These are phyloP conservation scores for Mortierella antarctica DNA, from an alignment of 192 early-diverging fungal genomes.

Conservation along the genomic window DNA sequence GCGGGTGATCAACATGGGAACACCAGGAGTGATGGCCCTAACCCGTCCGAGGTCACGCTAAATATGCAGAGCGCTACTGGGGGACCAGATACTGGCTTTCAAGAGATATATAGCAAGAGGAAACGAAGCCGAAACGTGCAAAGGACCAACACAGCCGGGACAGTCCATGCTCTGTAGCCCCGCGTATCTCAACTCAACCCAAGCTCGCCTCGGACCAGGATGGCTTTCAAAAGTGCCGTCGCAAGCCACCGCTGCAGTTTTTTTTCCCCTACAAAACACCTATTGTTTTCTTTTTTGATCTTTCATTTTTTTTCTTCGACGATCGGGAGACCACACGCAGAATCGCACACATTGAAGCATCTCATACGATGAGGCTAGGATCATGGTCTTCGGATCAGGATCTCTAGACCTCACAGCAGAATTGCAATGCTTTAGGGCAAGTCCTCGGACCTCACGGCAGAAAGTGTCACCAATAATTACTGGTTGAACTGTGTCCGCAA, in stretches of 20 bases:
- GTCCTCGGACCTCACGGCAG: constrained; percentile 53
- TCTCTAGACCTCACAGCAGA: constrained; percentile 32
- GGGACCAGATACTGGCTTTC: constrained; percentile 7
- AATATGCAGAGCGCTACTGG: constrained; percentile 27
- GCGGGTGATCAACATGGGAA: constrained; percentile 41
- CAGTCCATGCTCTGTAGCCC: no score
- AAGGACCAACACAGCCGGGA: no score
- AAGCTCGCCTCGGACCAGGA: no score
- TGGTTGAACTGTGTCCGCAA: constrained; percentile 37
- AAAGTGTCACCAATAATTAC: constrained; percentile 52
- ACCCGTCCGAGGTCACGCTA: constrained; percentile 9
- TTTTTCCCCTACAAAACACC: not conserved
- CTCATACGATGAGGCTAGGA: constrained; percentile 49
- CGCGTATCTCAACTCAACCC: no score
- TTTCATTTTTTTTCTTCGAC: constrained; percentile 40
- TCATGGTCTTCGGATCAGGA: not conserved
- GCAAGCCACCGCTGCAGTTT: no score
- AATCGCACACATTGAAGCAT: constrained; percentile 53
- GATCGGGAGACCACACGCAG: constrained; percentile 49
- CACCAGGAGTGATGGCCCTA: constrained; percentile 24
- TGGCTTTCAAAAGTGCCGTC: not conserved
- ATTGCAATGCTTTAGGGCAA: constrained; percentile 57
- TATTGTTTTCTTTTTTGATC: constrained; percentile 13
- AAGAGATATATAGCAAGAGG: not conserved
- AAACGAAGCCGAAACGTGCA: not conserved